Base-by-base conservation (phyloP, 2,329 filamentous ascomycete species). In the Hypoxylon sp. region DNA sequence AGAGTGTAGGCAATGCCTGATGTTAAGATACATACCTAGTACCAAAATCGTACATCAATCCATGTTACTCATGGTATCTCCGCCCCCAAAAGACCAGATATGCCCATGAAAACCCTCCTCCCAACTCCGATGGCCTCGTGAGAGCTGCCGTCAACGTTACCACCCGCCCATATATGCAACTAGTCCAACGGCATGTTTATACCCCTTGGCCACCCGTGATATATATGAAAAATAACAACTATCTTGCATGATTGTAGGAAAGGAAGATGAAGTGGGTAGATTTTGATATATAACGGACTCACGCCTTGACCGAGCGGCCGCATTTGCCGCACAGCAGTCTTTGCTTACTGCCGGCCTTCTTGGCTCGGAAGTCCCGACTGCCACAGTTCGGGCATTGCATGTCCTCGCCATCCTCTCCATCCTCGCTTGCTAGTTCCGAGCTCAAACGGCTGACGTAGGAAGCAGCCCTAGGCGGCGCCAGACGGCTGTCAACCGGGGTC, bases 281-380 rank as follows among this genome's bases (percentile, higher is more conserved):
- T 15, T 6, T 15, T 15, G 13, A 37, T 37, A 37, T 37, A 37
- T n/a, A 4, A 37, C 11, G 32, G 32, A 15, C 17, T 62, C 48
- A 64, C 19, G 58, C 54, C 34, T 67, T 66, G 22, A 64, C 59
- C 44, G 69, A 69, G 3, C 73, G 61, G 2, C 82, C 82, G 65
- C 83, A 92, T 47, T 80, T 82, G 34, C 83, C 83, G 74, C 89
- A 92, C n/a, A 88, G 81, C 67, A 91, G 75, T 62, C 80, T 81
- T 72, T 87, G 85, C 54, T 79, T 80, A 6, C 82, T 83, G 26
- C 79, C 82, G 3, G 82, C 78, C 62, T 83, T 86, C 68, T 83
- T 86, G 1, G 85, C 85, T 67, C 86, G 86, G 68, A 92, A 92
- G 62, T 88, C 86, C 19, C 77, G 83, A 1, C 85, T 82, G 4